phyloP scores from a whole-genome alignment of 139 green algal species.

The Asterochloris sp. region DNA sequence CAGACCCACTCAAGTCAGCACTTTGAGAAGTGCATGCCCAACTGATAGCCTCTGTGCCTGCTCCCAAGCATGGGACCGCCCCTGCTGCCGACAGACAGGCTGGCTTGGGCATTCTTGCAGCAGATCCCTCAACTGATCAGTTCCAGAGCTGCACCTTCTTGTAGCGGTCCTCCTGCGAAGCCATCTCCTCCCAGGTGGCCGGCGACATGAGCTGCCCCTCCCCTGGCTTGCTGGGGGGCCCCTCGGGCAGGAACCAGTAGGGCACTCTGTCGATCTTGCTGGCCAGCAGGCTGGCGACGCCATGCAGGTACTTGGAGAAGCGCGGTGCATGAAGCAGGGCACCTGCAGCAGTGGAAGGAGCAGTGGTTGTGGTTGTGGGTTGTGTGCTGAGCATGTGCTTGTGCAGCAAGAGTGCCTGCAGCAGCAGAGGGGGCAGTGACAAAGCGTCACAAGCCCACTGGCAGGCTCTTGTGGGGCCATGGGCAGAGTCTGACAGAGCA shows the following conservation, averaged over 20 bases:
- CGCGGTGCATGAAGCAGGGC: slow-evolving; percentile 70
- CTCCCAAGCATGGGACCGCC: too few relatives aligned
- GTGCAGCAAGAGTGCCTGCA: not conserved
- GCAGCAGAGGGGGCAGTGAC: not conserved
- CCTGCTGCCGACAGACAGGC: too few relatives aligned
- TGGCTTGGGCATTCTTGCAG: not conserved
- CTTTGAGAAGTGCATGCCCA: too few relatives aligned
- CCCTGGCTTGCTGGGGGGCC: not conserved
- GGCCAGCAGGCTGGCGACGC: slow-evolving; percentile 37
- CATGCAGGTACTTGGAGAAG: slow-evolving; percentile 85
- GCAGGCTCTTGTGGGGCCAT: too few relatives aligned
- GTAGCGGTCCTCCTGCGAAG: slow-evolving; percentile 21
- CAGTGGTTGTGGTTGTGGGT: not conserved
- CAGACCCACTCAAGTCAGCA: too few relatives aligned
- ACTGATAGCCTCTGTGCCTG: too few relatives aligned
- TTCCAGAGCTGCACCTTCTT: slow-evolving; percentile 1
- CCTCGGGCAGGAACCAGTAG: slow-evolving; percentile 68
- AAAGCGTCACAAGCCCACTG: not conserved
- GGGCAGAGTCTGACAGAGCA: too few relatives aligned
- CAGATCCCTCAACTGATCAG: not conserved
- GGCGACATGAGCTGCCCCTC: slow-evolving; percentile 37
- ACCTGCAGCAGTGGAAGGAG: slow-evolving; percentile 22
- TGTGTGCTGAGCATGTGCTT: not conserved
- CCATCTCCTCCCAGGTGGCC: slow-evolving; percentile 67
- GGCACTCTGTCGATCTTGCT: slow-evolving; percentile 26